Percentiles rank a stretch among this genome's conserved stretches.
Conservation (phyloP, 306 rosid species). For the Cucumis cinereus region DNA sequence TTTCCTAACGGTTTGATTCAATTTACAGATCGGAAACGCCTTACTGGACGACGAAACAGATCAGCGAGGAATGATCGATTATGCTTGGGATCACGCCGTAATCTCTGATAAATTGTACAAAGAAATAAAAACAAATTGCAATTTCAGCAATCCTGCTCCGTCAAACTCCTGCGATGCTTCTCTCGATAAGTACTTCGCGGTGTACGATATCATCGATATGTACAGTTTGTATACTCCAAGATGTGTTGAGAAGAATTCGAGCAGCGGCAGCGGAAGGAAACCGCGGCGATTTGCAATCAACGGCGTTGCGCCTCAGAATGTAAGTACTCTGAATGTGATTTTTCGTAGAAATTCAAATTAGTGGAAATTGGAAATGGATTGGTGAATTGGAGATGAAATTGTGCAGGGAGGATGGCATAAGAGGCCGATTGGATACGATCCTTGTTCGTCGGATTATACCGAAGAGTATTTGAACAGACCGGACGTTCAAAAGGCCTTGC, state of each 20-base stretch:
- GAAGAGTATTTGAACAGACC: slow-evolving; percentile 23
- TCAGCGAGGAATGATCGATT: slow-evolving; percentile 31
- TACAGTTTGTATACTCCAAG: slow-evolving; percentile 29
- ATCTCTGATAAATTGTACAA: slow-evolving; percentile 27
- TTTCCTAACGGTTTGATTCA: background rate
- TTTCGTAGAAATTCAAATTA: background rate
- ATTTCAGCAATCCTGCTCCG: slow-evolving; percentile 13
- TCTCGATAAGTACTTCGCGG: slow-evolving; percentile 8
- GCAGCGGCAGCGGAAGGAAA: background rate
- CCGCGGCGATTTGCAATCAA: background rate
- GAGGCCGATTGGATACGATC: slow-evolving; percentile 35
- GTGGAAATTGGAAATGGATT: background rate
- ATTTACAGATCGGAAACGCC: slow-evolving; percentile 31
- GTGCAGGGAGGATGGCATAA: slow-evolving; percentile 20
- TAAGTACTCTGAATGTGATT: slow-evolving; percentile 11
- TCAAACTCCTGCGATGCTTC: background rate
- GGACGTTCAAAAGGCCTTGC: slow-evolving; percentile 38
- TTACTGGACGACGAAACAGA: slow-evolving; percentile 33
- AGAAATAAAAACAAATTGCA: slow-evolving; percentile 20
- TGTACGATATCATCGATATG: slow-evolving; percentile 28
- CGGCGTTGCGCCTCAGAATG: slow-evolving; percentile 11
- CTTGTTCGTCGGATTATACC: slow-evolving; percentile 27
- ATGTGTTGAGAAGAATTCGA: slow-evolving; percentile 1
- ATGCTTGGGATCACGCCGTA: slow-evolving; percentile 43
- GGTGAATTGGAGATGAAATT: background rate